Evolutionary conservation across 768 basidiomycete genomes (phyloP).

Genomic region (Boletus speciosus): DNA sequence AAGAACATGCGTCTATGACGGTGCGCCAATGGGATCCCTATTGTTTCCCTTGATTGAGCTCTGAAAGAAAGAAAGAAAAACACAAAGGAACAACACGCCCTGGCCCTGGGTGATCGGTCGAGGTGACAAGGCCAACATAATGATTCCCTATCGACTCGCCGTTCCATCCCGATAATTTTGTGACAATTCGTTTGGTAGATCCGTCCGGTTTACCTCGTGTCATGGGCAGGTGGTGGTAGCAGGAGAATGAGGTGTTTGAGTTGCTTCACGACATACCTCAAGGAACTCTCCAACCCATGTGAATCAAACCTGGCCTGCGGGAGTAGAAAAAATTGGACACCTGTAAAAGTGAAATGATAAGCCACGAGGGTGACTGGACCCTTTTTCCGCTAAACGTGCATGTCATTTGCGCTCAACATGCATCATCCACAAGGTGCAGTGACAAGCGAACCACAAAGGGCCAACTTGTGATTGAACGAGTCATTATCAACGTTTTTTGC

Average conservation of each 20-base stretch:
- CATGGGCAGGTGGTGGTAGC: background rate
- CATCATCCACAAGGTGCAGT: constrained; percentile 7
- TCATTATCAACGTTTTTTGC: constrained; percentile 1
- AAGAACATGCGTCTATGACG: background rate
- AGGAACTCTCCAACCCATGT: background rate
- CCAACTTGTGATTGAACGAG: background rate
- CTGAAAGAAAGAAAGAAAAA: background rate
- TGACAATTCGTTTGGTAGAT: constrained; percentile 5
- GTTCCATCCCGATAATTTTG: background rate
- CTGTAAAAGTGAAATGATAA: background rate
- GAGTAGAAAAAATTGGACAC: too few relatives aligned
- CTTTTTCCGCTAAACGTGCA: constrained; percentile 6
- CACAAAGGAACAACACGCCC: background rate
- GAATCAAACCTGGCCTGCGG: background rate
- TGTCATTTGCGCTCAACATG: background rate
- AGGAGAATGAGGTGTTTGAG: background rate
- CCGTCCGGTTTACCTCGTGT: constrained; percentile 16
- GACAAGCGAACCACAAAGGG: background rate
- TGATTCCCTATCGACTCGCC: background rate
- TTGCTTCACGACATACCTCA: background rate
- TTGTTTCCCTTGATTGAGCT: background rate
- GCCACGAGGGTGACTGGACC: constrained; percentile 7
- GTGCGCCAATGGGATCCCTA: background rate
- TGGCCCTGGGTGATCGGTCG: background rate
- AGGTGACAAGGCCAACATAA: background rate